Evolutionary conservation across 768 basidiomycete genomes (phyloP), one percentile per base, ranked within the genome.

Genomic region (Termitomyces eurrhizus): DNA sequence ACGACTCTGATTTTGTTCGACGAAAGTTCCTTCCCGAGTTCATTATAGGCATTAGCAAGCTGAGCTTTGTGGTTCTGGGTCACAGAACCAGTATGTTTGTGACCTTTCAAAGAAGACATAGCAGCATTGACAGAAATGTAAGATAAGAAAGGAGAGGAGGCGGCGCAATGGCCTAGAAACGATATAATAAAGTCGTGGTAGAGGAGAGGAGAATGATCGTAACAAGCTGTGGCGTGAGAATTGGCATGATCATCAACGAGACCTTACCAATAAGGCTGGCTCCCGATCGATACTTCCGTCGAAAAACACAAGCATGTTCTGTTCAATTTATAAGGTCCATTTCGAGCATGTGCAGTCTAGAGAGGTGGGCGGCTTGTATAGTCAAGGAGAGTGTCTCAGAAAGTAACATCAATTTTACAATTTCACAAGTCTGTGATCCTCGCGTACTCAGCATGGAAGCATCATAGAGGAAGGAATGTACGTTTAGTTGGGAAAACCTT

Each of bases 41-140:
- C 95, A 77, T 95, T 95, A 80, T 98, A 98, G 61, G 95, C 95
- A 72, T 85, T 93, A 68, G 90, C 90, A 70, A 98, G 92, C 73
- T 95, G 87, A 33, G 89, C 91, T 75, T 88, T 92, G 76, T 88
- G 83, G 73, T 92, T 93, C 76, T 88, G 85, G 52, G 82, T 77
- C 63, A 87, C 73, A 63, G 86, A 88, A 61, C 75, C 77, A 42
- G 84, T 78, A 61, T 82, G 81, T 73, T 82, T 86, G 78, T 88
- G 88, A 65, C 80, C 80, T 65, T 77, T 81, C 37, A 72, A 66
- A 49, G 80, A 69, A 64, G 80, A 77, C 83, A 85, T 84, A 60
- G 71, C 65, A 67, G 69, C 74, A 77, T 76, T 70, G 72, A 76
- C 69, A 72, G 65, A 68, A 42, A 49, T 60, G 52, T 67, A 65